phyloP scores from a whole-genome alignment of 108 stramenopile species.

The Pseudonitzschia multistriata region DNA sequence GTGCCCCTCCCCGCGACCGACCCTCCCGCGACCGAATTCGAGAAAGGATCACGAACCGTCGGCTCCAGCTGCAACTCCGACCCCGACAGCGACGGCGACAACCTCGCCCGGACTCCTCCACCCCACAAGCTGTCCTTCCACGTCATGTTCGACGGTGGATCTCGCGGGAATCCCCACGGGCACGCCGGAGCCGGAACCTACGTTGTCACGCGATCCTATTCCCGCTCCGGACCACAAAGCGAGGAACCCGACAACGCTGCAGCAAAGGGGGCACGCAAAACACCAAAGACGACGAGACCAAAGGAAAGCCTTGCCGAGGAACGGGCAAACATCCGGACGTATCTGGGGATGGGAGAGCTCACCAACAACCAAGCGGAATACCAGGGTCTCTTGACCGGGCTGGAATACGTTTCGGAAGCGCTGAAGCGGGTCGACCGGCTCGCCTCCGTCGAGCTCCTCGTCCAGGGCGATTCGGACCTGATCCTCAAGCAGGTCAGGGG shows the following conservation, averaged over 20 bases:
- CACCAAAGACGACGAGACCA: not conserved
- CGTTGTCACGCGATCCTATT: slow-evolving; percentile 15
- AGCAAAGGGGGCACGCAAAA: slow-evolving; percentile 14
- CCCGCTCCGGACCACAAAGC: slow-evolving; percentile 2
- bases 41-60: slow-evolving; percentile 2
- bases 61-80: not conserved
- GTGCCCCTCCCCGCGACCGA: not conserved
- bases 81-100: not conserved
- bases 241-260: not conserved
- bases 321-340: slow-evolving; percentile 38
- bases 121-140: slow-evolving; percentile 30
- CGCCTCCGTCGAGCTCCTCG: slow-evolving; percentile 9
- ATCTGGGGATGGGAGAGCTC: slow-evolving; percentile 31
- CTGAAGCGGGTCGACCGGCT: not conserved
- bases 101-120: too few species aligned
- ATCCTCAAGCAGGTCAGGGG: slow-evolving; percentile 77
- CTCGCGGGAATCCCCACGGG: slow-evolving; percentile 80
- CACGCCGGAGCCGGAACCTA: slow-evolving; percentile 71
- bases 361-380: slow-evolving; percentile 89
- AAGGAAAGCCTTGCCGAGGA: not conserved
- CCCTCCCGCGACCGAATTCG: not conserved
- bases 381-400: slow-evolving; percentile 55
- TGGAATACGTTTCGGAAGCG: slow-evolving; percentile 34
- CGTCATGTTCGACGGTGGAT: slow-evolving; percentile 78
- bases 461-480: slow-evolving; percentile 75